Conservation (phyloP, 75 land plant species). For the Pinus taeda region DNA sequence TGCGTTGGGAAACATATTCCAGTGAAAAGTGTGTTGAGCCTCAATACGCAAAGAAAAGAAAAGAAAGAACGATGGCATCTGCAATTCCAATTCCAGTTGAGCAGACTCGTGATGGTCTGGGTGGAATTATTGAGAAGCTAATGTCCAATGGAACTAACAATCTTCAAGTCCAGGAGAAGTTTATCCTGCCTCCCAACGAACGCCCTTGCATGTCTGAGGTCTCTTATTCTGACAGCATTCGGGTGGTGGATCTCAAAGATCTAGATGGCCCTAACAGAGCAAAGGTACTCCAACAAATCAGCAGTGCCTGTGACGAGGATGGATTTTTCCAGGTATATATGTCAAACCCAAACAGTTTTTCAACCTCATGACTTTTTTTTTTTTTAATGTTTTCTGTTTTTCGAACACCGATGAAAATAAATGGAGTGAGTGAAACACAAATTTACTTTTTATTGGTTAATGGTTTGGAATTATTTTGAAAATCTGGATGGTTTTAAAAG, state of each 20-base stretch:
- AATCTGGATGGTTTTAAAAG: no score
- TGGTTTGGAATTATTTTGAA: no score
- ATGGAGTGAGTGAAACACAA: no score
- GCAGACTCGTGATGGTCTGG: no score
- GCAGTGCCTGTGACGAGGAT: conserved; percentile 49
- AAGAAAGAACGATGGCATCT: no score
- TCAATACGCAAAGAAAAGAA: no score
- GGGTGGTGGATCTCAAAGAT: conserved; percentile 50
- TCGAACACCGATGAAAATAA: no score
- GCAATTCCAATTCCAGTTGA: no score
- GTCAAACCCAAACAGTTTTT: background rate
- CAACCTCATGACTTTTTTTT: background rate
- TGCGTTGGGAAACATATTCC: no score
- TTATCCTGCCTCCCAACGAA: conserved; percentile 55
- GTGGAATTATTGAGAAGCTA: background rate
- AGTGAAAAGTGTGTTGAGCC: no score
- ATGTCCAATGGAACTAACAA: conserved; percentile 23
- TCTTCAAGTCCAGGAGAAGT: conserved; percentile 32
- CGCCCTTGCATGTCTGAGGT: conserved; percentile 50
- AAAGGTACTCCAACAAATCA: conserved; percentile 26
- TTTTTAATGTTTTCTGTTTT: conserved; percentile 8
- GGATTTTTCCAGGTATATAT: conserved; percentile 71
- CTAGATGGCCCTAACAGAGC: conserved; percentile 8
- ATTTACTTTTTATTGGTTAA: no score
- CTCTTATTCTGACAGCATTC: conserved; percentile 26